Evolutionary conservation across 2,329 filamentous ascomycete species (phyloP), one percentile per base, ranked within the genome.

Genomic region (Clarireedia sp.): DNA sequence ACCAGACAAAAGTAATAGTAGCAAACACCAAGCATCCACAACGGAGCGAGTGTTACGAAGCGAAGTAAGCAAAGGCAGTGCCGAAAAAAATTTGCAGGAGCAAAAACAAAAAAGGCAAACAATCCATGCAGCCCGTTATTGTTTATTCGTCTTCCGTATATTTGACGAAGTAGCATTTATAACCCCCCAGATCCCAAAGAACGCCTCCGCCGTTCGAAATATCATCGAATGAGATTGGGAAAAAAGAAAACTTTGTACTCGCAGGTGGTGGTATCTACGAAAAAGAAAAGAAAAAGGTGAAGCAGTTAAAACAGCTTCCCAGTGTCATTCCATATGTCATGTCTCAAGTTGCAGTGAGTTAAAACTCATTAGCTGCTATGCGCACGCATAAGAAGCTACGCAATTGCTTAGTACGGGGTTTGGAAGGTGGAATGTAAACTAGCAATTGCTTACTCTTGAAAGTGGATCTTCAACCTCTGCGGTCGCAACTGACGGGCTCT

Each of bases 401-500:
- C 29, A n/a, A 57, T 24, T 53, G 52, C 38, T 63, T 61, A 65
- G 62, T 48, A 58, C 37, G 49, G 36, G 37, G 16, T 55, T 45
- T 40, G 38, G 52, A 44, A 29, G 24, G 47, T 53, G 33, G 49
- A 49, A 44, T 46, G 16, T 46, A 40, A 23, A 54, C 40, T 48
- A 51, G 51, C 48, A 51, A 40, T 38, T 55, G 62, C 66, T 62
- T 63, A 69, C 66, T 56, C 64, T 66, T 40, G 65, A 60, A 47
- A 69, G 59, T 46, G 66, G 66, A 74, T 89, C 83, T 46, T 78
- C 78, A 66, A 80, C 74, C 63, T 82, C 79, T 56, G 78, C 78
- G 56, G 79, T 81, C 51, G 85, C 72, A 51, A 86, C 72, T 29
- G 78, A 75, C 24, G 86, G 85, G 68, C 83, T 89, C 52, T 83